Conservation (phyloP, 371 early-diverging fungal species). For the Mortierella sp. region DNA sequence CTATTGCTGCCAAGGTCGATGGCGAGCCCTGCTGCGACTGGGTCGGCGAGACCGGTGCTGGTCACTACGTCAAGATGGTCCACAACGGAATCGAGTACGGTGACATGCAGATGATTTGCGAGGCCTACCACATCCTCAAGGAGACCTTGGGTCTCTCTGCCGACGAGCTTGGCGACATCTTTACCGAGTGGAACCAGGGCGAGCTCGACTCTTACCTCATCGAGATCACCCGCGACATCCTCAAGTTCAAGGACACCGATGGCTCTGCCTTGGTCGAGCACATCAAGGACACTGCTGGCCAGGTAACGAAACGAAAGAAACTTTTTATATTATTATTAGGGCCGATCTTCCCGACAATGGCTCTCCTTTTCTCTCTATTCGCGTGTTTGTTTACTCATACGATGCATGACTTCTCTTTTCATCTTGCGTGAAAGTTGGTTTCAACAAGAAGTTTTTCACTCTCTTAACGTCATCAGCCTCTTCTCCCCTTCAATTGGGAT, state of each 20-base stretch:
- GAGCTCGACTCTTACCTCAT: conserved; percentile 98
- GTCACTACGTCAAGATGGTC: conserved; percentile 99
- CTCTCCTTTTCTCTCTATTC: not conserved
- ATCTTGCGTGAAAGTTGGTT: not conserved
- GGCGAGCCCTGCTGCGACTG: conserved; percentile 98
- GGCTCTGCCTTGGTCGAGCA: conserved; percentile 91
- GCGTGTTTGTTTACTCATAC: not conserved
- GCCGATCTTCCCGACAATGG: not conserved
- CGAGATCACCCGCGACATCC: conserved; percentile 95
- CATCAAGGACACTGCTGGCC: conserved; percentile 98
- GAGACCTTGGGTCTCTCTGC: conserved; percentile 83
- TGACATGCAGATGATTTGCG: conserved; percentile 99
- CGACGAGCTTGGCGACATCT: conserved; percentile 91
- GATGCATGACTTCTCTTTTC: not conserved
- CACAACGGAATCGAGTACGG: conserved; percentile 99
- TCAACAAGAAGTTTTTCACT: not conserved
- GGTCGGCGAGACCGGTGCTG: conserved; percentile 98
- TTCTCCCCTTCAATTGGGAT: not conserved
- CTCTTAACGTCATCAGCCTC: not conserved
- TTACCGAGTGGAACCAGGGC: conserved; percentile 96
- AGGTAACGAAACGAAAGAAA: conserved; percentile 60
- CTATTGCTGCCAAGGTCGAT: conserved; percentile 91
- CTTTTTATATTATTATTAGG: not conserved
- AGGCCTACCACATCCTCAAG: conserved; percentile 95
- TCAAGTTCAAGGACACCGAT: conserved; percentile 92